Evolutionary conservation across 2,329 filamentous ascomycete genomes (phyloP), one percentile per base, ranked within the genome.

Genomic region (Epichloe aotearoae): DNA sequence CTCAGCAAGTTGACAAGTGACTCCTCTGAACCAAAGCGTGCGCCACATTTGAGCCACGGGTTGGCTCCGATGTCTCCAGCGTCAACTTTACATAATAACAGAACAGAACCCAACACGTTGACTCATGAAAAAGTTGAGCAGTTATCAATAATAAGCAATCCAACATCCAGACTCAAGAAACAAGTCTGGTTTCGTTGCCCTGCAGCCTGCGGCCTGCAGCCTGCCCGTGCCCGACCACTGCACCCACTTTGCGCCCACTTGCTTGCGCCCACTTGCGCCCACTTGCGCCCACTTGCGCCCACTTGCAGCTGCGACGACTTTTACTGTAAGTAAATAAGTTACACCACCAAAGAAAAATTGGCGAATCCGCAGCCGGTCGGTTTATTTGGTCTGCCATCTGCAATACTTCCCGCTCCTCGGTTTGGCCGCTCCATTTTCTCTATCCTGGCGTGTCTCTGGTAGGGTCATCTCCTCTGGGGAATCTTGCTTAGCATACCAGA

Each of bases 281-380:
- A 59, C 58, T 26, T 47, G 45, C 19, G 37, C 37, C 44, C 44
- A 39, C 55, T 55, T 51, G 51, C 55, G 17, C 53, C 58, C 56
- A 59, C 58, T 26, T 47, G 34, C 40, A 42, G 20, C 47, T 49
- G 40, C 26, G 53, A 61, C 57, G 30, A 10, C 56, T 62, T 61
- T 62, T 61, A 57, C 23, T 26, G 1, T 52, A 59, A 48, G 23
- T 19, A 19, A 19, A 19, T 20, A 20, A 20, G n/a, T 26, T 26
- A 3, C 7, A 20, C 50, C 46, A 36, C 15, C 34, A 39, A 57
- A 50, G 54, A 60, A 62, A 62, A 61, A 56, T 55, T 58, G 50
- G 54, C 46, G 36, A 51, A 34, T 34, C 33, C 40, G 51, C 45
- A 47, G 14, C 15, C 34, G 30, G 43, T 26, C 30, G 12, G 34